Evolutionary conservation across 345 rosid genomes (phyloP), one percentile per base, ranked within the genome.

Genomic region (Ceriops decandra): DNA sequence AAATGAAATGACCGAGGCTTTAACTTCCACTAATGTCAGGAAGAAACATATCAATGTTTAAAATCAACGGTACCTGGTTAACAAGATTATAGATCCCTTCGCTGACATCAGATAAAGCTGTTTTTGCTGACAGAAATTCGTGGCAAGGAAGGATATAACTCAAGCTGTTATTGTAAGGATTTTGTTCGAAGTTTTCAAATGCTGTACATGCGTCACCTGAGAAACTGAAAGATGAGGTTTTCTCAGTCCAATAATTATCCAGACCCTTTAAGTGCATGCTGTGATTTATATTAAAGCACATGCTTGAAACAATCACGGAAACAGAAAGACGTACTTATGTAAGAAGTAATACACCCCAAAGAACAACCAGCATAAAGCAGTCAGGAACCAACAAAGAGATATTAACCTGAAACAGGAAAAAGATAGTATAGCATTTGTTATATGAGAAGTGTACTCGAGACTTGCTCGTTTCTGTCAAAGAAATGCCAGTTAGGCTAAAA

Each of bases 81-180:
- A 86, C 91, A 57, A 81, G 68, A 60, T 79, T 24, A 76, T 86
- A 84, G 70, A 89, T 80, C 64, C 81, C 86, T 30, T 66, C 72
- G n/a, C 91, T 69, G 30, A 87, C 84, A 68, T 82, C 81, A 2
- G 28, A 72, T 15, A 89, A 70, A 24, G 80, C 47, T 6, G 88
- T 66, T 71, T 79, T 74, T 51, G 90, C 95, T 1, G 77, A 70
- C 24, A 64, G 85, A 68, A 89, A 47, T 27, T 86, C 85, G 27
- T 84, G 82, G 35, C 95, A 89, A 17, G 91, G 95, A 24, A 89
- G 83, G 72, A 89, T 83, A 6, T 90, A 79, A 67, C 87, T 85
- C 80, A 89, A 75, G 78, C 84, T 89, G 75, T 72, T 89, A 77
- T 81, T 86, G 70, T 81, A 72, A 5, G 95, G 91, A 74, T 87